Evolutionary conservation across 1,284 basidiomycete species (phyloP).

Genomic region (Leccinum pseudoinsigne): DNA sequence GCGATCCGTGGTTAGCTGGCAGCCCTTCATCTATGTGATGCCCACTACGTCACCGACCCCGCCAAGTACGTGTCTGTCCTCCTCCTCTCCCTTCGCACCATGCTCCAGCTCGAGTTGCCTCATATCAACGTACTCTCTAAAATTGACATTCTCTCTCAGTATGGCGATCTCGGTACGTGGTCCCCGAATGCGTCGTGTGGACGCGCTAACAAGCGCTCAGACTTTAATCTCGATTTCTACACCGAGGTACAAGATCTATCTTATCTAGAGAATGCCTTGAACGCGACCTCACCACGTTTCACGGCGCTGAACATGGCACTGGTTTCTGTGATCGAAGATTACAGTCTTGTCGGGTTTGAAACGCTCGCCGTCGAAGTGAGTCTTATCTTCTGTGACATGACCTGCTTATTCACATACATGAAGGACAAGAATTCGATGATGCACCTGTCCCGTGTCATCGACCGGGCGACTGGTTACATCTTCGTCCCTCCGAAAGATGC

Average conservation of each 20-base stretch:
- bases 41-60: constrained; percentile 96
- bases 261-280: constrained; percentile 81
- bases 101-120: constrained; percentile 97
- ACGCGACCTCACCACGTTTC: constrained; percentile 64
- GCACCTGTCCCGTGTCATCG: constrained; percentile 77
- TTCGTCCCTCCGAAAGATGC: constrained; percentile 66
- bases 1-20: constrained; percentile 65
- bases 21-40: constrained; percentile 94
- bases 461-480: constrained; percentile 89
- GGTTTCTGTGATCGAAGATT: constrained; percentile 93
- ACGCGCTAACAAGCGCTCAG: constrained; percentile 42
- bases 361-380: constrained; percentile 92
- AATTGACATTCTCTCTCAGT: constrained; percentile 85
- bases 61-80: constrained; percentile 94
- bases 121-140: constrained; percentile 98
- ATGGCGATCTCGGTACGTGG: constrained; percentile 80
- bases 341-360: constrained; percentile 93
- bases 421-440: constrained; percentile 95
- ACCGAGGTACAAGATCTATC: constrained; percentile 97
- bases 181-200: not conserved
- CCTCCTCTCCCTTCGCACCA: constrained; percentile 89
- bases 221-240: constrained; percentile 97
- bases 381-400: not conserved
- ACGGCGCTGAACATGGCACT: constrained; percentile 85
- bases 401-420: not conserved